These are phyloP conservation scores for Mycena galericulata DNA, from an alignment of 768 basidiomycete genomes.

Conservation along the genomic window DNA sequence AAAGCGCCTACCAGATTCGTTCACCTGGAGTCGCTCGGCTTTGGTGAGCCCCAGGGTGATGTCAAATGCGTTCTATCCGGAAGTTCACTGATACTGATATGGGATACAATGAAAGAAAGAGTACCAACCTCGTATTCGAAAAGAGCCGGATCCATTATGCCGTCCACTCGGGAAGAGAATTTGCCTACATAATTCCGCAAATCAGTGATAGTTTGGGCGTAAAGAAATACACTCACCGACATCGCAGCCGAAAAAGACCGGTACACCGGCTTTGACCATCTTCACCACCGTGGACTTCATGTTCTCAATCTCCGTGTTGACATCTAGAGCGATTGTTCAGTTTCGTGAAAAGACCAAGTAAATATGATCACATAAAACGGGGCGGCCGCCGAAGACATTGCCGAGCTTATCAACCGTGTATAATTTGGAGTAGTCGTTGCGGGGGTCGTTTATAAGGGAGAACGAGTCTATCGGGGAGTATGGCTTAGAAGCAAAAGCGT, in stretches of 20 bases:
- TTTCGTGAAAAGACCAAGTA: background rate
- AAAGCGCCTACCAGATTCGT: constrained; percentile 64
- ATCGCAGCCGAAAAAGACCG: constrained; percentile 97
- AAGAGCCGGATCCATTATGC: constrained; percentile 89
- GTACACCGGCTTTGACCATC: constrained; percentile 87
- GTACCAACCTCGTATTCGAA: constrained; percentile 83
- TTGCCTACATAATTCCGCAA: constrained; percentile 64
- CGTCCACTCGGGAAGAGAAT: constrained; percentile 74
- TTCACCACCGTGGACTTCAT: constrained; percentile 88
- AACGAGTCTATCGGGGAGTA: constrained; percentile 79
- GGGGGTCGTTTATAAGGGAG: constrained; percentile 95
- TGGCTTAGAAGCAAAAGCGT: constrained; percentile 67
- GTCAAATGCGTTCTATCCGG: constrained; percentile 79
- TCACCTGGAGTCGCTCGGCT: constrained; percentile 83
- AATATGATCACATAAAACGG: constrained; percentile 78
- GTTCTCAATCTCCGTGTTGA: constrained; percentile 86
- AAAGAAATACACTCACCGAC: constrained; percentile 52
- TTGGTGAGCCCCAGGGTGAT: constrained; percentile 86
- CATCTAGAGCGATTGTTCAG: constrained; percentile 62
- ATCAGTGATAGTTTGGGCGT: background rate
- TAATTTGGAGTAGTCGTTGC: constrained; percentile 83
- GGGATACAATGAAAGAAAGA: background rate
- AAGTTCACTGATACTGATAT: background rate
- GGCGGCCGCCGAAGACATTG: constrained; percentile 89
- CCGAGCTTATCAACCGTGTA: constrained; percentile 95